A percentile compares a stretch with the other conserved stretches of the same genome.
phyloP scores from a whole-genome alignment of 164 flowering plant species.

The Taxillus chinensis region DNA sequence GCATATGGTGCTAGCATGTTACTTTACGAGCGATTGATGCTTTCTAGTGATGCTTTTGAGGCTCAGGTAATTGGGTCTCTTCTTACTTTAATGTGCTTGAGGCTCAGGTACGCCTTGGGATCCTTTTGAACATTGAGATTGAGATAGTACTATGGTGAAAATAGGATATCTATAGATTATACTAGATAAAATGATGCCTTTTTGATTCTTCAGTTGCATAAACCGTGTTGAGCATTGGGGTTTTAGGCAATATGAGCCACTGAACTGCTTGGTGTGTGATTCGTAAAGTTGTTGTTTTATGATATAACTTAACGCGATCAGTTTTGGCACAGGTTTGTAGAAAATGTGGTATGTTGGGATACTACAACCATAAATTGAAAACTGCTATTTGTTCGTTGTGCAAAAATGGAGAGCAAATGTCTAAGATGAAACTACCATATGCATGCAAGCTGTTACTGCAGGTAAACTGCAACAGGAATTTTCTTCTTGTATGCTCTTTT shows the following conservation, averaged over 20 bases:
- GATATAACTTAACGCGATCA: neutral
- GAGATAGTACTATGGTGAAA: no score
- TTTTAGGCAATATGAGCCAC: no score
- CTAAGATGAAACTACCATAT: slow-evolving; percentile 81
- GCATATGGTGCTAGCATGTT: slow-evolving; percentile 94
- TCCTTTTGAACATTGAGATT: no score
- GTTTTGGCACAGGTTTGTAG: slow-evolving; percentile 67
- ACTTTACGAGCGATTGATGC: slow-evolving; percentile 75
- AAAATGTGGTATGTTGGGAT: slow-evolving; percentile 81
- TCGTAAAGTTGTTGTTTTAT: neutral
- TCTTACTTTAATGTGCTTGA: slow-evolving; percentile 15
- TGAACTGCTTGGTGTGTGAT: no score
- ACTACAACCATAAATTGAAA: slow-evolving; percentile 66
- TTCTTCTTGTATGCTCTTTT: neutral
- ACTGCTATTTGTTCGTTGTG: slow-evolving; percentile 64
- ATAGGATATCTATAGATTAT: no score
- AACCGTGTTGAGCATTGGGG: no score
- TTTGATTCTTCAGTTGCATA: no score
- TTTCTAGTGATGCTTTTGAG: slow-evolving; percentile 91
- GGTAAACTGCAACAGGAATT: slow-evolving; percentile 25
- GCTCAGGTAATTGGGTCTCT: slow-evolving; percentile 50
- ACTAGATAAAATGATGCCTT: no score
- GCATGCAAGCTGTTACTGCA: slow-evolving; percentile 98
- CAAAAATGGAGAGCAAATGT: slow-evolving; percentile 73
- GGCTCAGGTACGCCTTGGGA: slow-evolving; percentile 47